Conservation (phyloP, 148 eudicot species). For the Pharnaceum exiguum region DNA sequence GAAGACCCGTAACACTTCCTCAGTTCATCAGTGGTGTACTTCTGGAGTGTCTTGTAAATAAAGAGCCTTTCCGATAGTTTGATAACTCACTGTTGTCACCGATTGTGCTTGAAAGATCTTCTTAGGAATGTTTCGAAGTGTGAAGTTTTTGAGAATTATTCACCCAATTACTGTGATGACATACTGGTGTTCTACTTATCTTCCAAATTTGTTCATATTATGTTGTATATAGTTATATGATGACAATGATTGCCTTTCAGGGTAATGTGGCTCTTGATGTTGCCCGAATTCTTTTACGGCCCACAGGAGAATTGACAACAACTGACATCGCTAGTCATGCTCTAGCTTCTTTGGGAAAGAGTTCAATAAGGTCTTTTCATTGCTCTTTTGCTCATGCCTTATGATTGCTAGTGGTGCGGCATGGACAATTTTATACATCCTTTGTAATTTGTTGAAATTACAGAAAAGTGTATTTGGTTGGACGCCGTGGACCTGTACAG, state of each 20-base stretch:
- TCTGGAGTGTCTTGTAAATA: no score
- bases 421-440: not conserved
- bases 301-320: slow-evolving; percentile 59
- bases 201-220: no score
- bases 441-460: slow-evolving; percentile 10
- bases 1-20: no score
- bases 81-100: no score
- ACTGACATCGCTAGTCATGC: slow-evolving; percentile 91
- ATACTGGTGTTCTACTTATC: no score
- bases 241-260: slow-evolving; percentile 29
- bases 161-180: no score
- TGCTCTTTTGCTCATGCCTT: not conserved
- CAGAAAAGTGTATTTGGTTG: slow-evolving; percentile 91
- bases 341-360: slow-evolving; percentile 60
- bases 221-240: no score
- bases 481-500: slow-evolving; percentile 98
- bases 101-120: no score
- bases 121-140: no score
- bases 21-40: no score
- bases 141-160: no score
- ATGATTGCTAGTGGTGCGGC: not conserved
- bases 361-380: slow-evolving; percentile 64
- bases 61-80: no score
- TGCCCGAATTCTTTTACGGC: slow-evolving; percentile 76
- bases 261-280: slow-evolving; percentile 98